Conservation (phyloP, 2,329 filamentous ascomycete genomes). For the Zymoseptoria crescenta region DNA sequence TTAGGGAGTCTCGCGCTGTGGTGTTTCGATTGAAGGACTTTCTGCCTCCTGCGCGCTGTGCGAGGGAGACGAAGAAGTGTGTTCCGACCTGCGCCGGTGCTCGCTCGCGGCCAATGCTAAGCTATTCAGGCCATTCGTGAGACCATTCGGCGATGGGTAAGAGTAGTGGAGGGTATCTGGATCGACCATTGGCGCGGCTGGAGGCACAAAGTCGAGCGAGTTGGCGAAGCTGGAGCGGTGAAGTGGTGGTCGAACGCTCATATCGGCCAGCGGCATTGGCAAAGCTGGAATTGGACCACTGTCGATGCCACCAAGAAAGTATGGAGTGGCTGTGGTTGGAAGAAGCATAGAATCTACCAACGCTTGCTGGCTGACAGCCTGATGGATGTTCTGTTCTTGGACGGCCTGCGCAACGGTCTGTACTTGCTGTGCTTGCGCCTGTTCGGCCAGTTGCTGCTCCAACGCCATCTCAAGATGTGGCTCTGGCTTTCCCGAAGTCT, state of each 20-base stretch:
- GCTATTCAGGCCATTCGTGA: conserved; percentile 33
- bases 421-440: conserved; percentile 12
- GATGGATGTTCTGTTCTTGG: conserved; percentile 13
- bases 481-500: conserved; percentile 23
- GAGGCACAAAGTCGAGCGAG: conserved; percentile 29
- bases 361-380: conserved; percentile 15
- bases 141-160: conserved; percentile 28
- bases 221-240: conserved; percentile 27
- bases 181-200: conserved; percentile 24
- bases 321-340: conserved; percentile 25
- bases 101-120: conserved; percentile 31
- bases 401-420: conserved; percentile 11
- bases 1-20: conserved; percentile 10
- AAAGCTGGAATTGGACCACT: conserved; percentile 29
- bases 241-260: conserved; percentile 25
- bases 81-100: conserved; percentile 28
- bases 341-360: conserved; percentile 14
- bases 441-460: conserved; percentile 29
- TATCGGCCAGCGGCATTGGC: conserved; percentile 29
- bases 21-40: conserved; percentile 17
- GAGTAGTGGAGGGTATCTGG: conserved; percentile 29
- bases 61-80: conserved; percentile 8
- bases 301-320: conserved; percentile 27
- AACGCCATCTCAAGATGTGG: conserved; percentile 28
- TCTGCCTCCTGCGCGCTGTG: conserved; percentile 5